These are phyloP conservation scores for Rosa chinensis DNA, from an alignment of 306 rosid species.

Conservation along the genomic window DNA sequence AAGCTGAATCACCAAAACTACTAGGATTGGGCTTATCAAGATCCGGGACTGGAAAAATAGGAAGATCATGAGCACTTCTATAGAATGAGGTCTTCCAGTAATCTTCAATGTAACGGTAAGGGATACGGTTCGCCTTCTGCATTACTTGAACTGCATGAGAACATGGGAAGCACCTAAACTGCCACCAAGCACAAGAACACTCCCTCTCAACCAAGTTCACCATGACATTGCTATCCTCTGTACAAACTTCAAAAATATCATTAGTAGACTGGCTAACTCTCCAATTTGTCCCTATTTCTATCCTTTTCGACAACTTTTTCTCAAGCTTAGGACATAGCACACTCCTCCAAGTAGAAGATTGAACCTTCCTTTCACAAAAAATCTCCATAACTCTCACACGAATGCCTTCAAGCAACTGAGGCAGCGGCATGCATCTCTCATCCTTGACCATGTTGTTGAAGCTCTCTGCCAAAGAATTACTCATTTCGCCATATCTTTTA, in stretches of 20 bases:
- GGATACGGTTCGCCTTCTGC: too few relatives aligned
- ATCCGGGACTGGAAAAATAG: not conserved
- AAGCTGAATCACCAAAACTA: not conserved
- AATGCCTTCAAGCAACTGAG: too few relatives aligned
- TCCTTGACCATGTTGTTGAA: too few relatives aligned
- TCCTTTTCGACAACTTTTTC: not conserved
- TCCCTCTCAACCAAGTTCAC: not conserved
- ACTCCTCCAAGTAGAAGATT: not conserved
- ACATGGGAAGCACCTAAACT: not conserved
- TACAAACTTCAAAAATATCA: not conserved
- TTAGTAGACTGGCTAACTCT: not conserved
- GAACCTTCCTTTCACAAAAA: too few relatives aligned
- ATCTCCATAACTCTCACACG: too few relatives aligned
- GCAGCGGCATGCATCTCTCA: too few relatives aligned
- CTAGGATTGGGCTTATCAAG: not conserved
- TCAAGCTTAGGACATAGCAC: not conserved
- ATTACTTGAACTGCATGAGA: not conserved
- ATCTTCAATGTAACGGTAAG: too few relatives aligned
- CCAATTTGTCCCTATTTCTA: not conserved
- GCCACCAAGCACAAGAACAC: too few relatives aligned
- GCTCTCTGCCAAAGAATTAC: too few relatives aligned
- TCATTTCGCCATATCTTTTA: too few relatives aligned
- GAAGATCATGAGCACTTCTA: not conserved
- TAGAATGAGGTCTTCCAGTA: too few relatives aligned
- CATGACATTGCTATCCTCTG: not conserved